Conservation (phyloP, 2,329 filamentous ascomycete genomes). For the Chalaropsis ovoidea region DNA sequence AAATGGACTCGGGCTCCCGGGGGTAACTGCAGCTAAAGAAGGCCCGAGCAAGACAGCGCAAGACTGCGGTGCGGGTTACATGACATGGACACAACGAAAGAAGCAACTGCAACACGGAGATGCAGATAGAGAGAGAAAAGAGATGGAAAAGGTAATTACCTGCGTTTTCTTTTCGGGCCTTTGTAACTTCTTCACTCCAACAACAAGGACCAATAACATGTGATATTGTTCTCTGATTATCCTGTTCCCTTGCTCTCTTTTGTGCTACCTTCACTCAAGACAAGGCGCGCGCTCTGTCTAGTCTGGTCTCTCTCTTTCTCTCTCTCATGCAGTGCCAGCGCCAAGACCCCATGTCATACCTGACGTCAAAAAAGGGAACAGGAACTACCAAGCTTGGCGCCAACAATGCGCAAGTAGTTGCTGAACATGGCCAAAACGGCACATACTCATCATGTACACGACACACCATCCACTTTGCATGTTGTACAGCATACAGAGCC, state of each 20-base stretch:
- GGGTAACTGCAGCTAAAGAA: background rate
- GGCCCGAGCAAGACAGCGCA: constrained; percentile 1
- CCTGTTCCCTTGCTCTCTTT: background rate
- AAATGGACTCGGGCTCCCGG: background rate
- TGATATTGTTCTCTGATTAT: too few relatives aligned
- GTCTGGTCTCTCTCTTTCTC: too few relatives aligned
- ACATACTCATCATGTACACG: background rate
- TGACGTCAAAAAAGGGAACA: background rate
- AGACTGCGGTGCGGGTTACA: background rate
- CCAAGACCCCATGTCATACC: constrained; percentile 10
- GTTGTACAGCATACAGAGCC: background rate
- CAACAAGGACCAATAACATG: background rate
- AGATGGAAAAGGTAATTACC: background rate
- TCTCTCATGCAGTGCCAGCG: background rate
- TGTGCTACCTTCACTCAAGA: background rate
- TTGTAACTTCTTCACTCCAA: background rate
- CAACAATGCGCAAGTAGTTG: constrained; percentile 8
- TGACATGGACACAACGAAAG: background rate
- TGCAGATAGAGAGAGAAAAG: background rate
- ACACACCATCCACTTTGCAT: background rate
- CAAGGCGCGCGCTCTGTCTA: background rate
- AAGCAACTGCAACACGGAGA: constrained; percentile 6
- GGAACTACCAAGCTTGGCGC: background rate
- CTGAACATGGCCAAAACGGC: background rate
- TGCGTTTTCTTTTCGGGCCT: constrained; percentile 12